phyloP scores from a whole-genome alignment of 208 protist genomes.

The Trypanosoma mega region DNA sequence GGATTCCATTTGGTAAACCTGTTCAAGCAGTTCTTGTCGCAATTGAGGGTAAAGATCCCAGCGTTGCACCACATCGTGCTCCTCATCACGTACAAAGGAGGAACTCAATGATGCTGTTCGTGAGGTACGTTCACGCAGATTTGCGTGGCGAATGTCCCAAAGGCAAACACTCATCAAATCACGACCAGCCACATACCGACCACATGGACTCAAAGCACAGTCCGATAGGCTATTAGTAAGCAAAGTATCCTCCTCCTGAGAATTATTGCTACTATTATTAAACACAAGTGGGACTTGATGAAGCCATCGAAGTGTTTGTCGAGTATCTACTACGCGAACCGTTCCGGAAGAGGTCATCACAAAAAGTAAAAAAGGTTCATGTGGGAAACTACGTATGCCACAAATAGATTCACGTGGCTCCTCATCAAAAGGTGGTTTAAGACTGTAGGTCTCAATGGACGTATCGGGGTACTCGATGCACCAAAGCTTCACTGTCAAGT shows the following conservation, averaged over 20 bases:
- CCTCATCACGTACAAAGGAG: constrained; percentile 7
- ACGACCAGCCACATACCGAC: constrained; percentile 72
- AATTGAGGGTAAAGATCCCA: constrained; percentile 82
- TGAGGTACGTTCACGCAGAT: constrained; percentile 10
- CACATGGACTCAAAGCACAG: constrained; percentile 83
- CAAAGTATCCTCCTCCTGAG: constrained; percentile 29
- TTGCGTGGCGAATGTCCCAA: constrained; percentile 75
- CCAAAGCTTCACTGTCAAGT: constrained; percentile 84
- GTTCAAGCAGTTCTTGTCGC: constrained; percentile 47
- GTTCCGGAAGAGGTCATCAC: constrained; percentile 64
- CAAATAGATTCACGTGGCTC: constrained; percentile 59
- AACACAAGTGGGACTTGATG: constrained; percentile 65
- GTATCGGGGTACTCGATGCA: constrained; percentile 85
- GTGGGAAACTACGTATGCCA: constrained; percentile 58
- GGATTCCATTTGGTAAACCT: constrained; percentile 62
- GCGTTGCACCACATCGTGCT: constrained; percentile 41
- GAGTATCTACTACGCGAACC: constrained; percentile 77
- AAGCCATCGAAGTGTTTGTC: constrained; percentile 72
- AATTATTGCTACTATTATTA: constrained; percentile 54
- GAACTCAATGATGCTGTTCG: constrained; percentile 6
- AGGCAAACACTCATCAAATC: constrained; percentile 82
- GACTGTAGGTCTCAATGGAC: constrained; percentile 73
- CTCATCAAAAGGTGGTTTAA: constrained; percentile 63
- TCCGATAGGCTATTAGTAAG: constrained; percentile 71
- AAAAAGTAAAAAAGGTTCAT: constrained; percentile 87